Conservation (phyloP, 306 rosid species). For the Betula pendula region DNA sequence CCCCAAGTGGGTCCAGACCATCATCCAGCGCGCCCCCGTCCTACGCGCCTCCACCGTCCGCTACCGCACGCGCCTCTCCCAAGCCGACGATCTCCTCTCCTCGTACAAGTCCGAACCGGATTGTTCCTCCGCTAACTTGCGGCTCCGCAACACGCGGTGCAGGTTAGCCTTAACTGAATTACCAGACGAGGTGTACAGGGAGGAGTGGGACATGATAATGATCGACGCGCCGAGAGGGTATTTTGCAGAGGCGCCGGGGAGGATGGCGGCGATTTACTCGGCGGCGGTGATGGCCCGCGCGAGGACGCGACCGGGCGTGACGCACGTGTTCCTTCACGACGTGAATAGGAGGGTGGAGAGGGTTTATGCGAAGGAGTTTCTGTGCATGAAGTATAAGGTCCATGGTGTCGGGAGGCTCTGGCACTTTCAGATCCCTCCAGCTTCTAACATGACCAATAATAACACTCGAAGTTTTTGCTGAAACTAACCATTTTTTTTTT, state of each 20-base stretch:
- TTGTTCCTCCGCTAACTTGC: slow-evolving; percentile 31
- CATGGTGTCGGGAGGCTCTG: slow-evolving; percentile 68
- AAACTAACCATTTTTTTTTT: not conserved
- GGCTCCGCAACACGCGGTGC: slow-evolving; percentile 40
- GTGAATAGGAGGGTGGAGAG: slow-evolving; percentile 72
- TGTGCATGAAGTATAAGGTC: slow-evolving; percentile 69
- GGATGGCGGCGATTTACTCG: slow-evolving; percentile 81
- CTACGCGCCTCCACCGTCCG: slow-evolving; percentile 45
- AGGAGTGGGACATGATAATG: slow-evolving; percentile 87
- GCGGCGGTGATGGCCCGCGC: slow-evolving; percentile 82
- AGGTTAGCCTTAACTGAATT: slow-evolving; percentile 48
- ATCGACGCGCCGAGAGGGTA: slow-evolving; percentile 82
- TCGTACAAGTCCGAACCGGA: slow-evolving; percentile 39
- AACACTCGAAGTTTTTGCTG: slow-evolving; percentile 39
- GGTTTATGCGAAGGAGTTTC: slow-evolving; percentile 56
- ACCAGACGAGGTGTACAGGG: slow-evolving; percentile 52
- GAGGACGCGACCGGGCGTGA: slow-evolving; percentile 60
- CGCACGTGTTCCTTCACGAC: slow-evolving; percentile 84
- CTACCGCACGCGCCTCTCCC: slow-evolving; percentile 58
- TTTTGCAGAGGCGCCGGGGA: slow-evolving; percentile 54
- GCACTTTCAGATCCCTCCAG: slow-evolving; percentile 73
- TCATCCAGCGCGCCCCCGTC: slow-evolving; percentile 50
- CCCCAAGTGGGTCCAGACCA: slow-evolving; percentile 56
- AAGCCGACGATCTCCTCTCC: slow-evolving; percentile 41
- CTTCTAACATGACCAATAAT: slow-evolving; percentile 19